Percentiles rank a stretch among this genome's conserved stretches.
Conservation (phyloP, 768 basidiomycete species). For the Kwoniella pini region DNA sequence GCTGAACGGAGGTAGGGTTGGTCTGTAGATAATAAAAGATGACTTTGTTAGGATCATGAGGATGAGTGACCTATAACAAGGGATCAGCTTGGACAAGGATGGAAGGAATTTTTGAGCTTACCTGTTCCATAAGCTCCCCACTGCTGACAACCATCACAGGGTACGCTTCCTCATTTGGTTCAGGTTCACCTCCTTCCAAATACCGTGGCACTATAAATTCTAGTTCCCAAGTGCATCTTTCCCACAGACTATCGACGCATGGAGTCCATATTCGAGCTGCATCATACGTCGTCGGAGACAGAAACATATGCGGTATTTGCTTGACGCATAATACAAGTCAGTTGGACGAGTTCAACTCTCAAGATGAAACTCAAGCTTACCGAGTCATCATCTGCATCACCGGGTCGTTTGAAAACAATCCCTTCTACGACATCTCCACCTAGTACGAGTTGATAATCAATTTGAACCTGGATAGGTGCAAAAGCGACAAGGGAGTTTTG, state of each 20-base stretch:
- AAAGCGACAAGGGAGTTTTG: constrained; percentile 62
- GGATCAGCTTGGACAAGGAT: not conserved
- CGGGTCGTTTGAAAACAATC: constrained; percentile 40
- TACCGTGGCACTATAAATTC: constrained; percentile 81
- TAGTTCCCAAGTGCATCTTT: constrained; percentile 97
- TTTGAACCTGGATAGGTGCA: constrained; percentile 46
- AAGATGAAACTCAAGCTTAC: constrained; percentile 18
- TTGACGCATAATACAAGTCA: constrained; percentile 48
- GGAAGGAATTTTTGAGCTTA: constrained; percentile 45
- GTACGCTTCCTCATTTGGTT: constrained; percentile 50
- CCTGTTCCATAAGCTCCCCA: constrained; percentile 93
- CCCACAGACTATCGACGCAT: constrained; percentile 90
- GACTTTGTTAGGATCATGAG: constrained; percentile 86
- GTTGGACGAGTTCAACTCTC: not conserved
- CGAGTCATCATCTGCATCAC: constrained; percentile 37
- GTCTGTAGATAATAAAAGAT: constrained; percentile 90
- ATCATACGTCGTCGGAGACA: constrained; percentile 81
- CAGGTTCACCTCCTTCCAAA: constrained; percentile 59
- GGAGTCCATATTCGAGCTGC: constrained; percentile 99
- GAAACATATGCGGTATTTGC: constrained; percentile 92
- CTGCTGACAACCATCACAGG: constrained; percentile 90
- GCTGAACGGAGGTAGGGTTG: constrained; percentile 87
- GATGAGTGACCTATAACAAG: constrained; percentile 74
- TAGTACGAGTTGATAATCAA: constrained; percentile 46
- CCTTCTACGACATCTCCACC: constrained; percentile 57